Conservation (phyloP, 345 rosid species). For the Ricinus communis region DNA sequence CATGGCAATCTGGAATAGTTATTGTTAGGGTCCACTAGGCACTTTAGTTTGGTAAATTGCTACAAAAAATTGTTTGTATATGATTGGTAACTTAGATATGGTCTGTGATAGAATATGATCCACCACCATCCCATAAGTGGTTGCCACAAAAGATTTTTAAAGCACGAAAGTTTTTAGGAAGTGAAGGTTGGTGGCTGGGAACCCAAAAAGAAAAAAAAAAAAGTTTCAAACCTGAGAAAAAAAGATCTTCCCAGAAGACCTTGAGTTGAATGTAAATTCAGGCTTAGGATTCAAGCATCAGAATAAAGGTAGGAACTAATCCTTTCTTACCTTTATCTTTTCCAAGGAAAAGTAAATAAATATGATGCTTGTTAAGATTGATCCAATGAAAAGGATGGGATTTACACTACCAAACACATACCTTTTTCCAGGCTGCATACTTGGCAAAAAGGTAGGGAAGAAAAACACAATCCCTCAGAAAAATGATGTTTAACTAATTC, state of each 20-base stretch:
- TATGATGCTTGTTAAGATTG: background rate
- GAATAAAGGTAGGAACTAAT: background rate
- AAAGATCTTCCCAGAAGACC: no score
- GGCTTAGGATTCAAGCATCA: background rate
- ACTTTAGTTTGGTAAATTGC: background rate
- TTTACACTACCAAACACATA: background rate
- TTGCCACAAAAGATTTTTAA: background rate
- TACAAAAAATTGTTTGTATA: background rate
- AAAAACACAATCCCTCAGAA: background rate
- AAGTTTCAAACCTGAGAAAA: no score
- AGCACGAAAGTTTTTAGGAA: background rate
- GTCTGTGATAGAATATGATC: background rate
- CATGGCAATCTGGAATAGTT: no score
- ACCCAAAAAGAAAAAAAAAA: background rate
- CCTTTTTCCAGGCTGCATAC: background rate
- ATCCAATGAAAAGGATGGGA: background rate
- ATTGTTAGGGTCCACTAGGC: background rate
- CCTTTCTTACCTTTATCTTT: background rate
- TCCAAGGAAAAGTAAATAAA: background rate
- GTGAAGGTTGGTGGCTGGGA: background rate
- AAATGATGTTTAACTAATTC: background rate
- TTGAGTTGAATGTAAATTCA: background rate
- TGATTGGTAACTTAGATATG: slow-evolving; percentile 1
- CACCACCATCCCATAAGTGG: slow-evolving; percentile 1
- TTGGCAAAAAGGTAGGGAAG: background rate